Base-by-base conservation (phyloP, 2,329 filamentous ascomycete species). In the Monilinia vaccinii-corymbosi region DNA sequence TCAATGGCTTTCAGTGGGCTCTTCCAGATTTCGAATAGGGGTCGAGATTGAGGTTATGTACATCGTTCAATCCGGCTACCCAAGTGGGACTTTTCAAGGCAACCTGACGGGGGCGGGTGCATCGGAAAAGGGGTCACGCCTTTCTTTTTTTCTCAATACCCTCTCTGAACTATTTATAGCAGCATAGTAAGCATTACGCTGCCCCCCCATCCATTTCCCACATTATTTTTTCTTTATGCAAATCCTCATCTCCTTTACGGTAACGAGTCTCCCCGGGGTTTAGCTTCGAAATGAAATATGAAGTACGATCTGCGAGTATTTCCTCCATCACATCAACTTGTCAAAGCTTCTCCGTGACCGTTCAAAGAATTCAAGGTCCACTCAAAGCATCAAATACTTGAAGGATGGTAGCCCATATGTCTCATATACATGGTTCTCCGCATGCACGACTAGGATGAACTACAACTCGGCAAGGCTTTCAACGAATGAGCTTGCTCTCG, bases 391-490 rank as follows among this genome's bases (percentile, higher is more conserved):
- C 32, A 36, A 28, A 16, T 8, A 10, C 18, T 46, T 13, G 21
- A 9, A 50, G 32, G 32, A 4, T 38, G 25, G 13, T 28, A 38
- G 32, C 21, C 48, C 38, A 42, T 28, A 11, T 32, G 8, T 21
- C 14, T 53, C 38, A 42, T 31, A 2, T 42, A n/a, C 50, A 53
- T 53, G 50, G 50, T 53, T 53, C 50, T 53, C 50, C 38, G 51
- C 51, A 53, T 38, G 25, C 21, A 21, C 31, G 11, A 32, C 50
- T 44, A 44, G 51, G 51, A 28, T 44, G 31, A 32, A 44, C 21
- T 53, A 44, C 25, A 38, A 38, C n/a, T 32, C 38, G 38, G 25
- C 11, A 44, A 14, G 6, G 16, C 51, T 53, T 44, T 32, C 38
- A 32, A 44, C 51, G 25, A 44, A 53, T 53, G 13, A 14, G n/a